These are phyloP conservation scores for Leccinum incarnatum DNA, from an alignment of 768 basidiomycete genomes.

Conservation along the genomic window DNA sequence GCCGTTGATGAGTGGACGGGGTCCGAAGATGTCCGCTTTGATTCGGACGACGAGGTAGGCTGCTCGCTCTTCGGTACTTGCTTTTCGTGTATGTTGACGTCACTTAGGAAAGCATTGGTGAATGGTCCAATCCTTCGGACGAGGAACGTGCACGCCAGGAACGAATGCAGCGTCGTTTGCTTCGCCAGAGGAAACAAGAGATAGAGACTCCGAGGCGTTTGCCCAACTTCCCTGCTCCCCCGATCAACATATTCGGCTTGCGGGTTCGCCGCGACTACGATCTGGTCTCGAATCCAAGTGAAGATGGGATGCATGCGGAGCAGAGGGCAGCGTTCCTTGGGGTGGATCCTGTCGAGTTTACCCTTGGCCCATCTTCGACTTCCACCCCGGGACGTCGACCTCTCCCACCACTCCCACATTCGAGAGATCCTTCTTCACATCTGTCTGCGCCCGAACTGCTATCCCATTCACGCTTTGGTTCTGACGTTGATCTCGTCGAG, in stretches of 20 bases:
- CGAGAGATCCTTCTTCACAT: slow-evolving; percentile 59
- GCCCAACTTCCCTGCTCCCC: slow-evolving; percentile 80
- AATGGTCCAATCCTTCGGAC: slow-evolving; percentile 90
- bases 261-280: slow-evolving; percentile 54
- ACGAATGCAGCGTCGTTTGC: slow-evolving; percentile 61
- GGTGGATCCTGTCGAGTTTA: slow-evolving; percentile 42
- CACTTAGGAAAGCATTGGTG: slow-evolving; percentile 67
- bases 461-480: slow-evolving; percentile 57
- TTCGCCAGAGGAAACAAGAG: slow-evolving; percentile 45
- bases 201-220: slow-evolving; percentile 66
- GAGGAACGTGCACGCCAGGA: slow-evolving; percentile 77
- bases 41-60: slow-evolving; percentile 69
- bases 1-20: slow-evolving; percentile 77
- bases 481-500: slow-evolving; percentile 40
- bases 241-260: slow-evolving; percentile 47
- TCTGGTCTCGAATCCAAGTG: slow-evolving; percentile 83
- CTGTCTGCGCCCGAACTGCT: slow-evolving; percentile 59
- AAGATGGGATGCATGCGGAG: slow-evolving; percentile 51
- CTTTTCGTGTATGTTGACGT: slow-evolving; percentile 8
- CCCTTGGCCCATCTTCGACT: slow-evolving; percentile 45
- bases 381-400: slow-evolving; percentile 46
- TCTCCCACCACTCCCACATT: slow-evolving; percentile 62
- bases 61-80: background rate
- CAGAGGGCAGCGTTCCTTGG: slow-evolving; percentile 44
- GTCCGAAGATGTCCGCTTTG: slow-evolving; percentile 64